These are phyloP conservation scores for Cercospora sp. DNA, from an alignment of 2,329 filamentous ascomycete genomes.

Conservation along the genomic window DNA sequence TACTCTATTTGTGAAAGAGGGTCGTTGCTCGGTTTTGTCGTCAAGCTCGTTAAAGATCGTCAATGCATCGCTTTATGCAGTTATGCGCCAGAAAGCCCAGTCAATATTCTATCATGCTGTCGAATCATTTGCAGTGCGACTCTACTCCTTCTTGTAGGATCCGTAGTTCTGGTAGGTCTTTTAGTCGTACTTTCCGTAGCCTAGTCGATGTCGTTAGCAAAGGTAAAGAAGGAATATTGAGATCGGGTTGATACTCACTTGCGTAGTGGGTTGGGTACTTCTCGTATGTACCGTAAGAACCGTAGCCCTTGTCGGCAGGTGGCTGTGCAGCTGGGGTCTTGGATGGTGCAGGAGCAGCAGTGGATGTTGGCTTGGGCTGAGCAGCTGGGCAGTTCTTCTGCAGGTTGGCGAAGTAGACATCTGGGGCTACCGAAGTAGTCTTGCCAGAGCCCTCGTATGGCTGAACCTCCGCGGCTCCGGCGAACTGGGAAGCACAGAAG, in stretches of 20 bases:
- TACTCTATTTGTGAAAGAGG: neutral
- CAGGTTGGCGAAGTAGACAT: neutral
- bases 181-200: conserved; percentile 4
- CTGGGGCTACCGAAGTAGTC: neutral
- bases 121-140: neutral
- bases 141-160: neutral
- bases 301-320: conserved; percentile 12
- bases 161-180: conserved; percentile 7
- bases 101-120: neutral
- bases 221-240: neutral
- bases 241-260: neutral
- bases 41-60: conserved; percentile 10
- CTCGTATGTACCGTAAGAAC: conserved; percentile 10
- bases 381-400: neutral
- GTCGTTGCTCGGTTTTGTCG: conserved; percentile 3
- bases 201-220: neutral
- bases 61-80: neutral
- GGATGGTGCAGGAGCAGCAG: neutral
- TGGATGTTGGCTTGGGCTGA: neutral
- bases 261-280: conserved; percentile 5
- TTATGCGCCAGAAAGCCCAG: neutral
- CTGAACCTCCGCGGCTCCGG: neutral
- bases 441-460: neutral
- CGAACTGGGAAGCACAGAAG: neutral
- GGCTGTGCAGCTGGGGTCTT: neutral